phyloP scores from a whole-genome alignment of 805 yeast genomes.

The Danielozyma ontarioensis region DNA sequence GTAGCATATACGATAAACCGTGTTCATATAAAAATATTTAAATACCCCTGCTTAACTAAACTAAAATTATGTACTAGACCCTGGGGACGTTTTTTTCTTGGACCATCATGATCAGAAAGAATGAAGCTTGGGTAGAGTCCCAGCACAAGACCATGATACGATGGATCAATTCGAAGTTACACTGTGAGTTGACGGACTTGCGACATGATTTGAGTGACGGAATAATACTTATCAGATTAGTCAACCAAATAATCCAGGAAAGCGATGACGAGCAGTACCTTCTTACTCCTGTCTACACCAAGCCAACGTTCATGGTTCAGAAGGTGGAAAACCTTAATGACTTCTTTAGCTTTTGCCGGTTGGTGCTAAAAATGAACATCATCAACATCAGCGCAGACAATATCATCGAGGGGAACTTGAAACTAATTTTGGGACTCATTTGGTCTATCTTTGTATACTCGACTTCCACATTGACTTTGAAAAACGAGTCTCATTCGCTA shows the following conservation, averaged over 20 bases:
- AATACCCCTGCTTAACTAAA: too few relatives aligned
- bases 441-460: conserved; percentile 45
- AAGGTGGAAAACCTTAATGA: conserved; percentile 43
- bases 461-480: conserved; percentile 19
- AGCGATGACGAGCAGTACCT: conserved; percentile 15
- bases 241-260: conserved; percentile 18
- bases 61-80: too few relatives aligned
- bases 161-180: conserved; percentile 43
- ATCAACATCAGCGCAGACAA: conserved; percentile 46
- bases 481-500: conserved; percentile 20
- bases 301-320: conserved; percentile 40
- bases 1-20: too few relatives aligned
- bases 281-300: conserved; percentile 25
- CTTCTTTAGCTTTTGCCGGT: conserved; percentile 36
- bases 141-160: conserved; percentile 47
- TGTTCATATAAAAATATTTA: too few relatives aligned
- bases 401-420: conserved; percentile 43
- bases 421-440: conserved; percentile 42
- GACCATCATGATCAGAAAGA: too few relatives aligned
- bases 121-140: conserved; percentile 34
- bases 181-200: conserved; percentile 15
- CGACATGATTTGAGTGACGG: conserved; percentile 37
- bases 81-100: too few relatives aligned
- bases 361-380: conserved; percentile 35
- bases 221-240: conserved; percentile 28